phyloP scores from a whole-genome alignment of 331 rosid genomes.

The Rhamnella rubrinervis region DNA sequence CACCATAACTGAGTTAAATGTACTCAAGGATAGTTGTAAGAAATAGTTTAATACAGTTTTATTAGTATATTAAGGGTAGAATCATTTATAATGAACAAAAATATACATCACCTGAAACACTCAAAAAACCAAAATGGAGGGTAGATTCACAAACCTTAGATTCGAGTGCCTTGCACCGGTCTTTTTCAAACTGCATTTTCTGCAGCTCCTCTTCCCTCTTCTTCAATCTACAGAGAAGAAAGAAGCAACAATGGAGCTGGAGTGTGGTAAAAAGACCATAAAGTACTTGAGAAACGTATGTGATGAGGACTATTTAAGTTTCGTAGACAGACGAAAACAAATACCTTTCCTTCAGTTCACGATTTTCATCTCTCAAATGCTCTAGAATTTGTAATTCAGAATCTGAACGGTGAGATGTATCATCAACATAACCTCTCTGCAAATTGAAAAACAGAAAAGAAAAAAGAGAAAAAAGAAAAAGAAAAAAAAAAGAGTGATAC shows the following conservation, averaged over 20 bases:
- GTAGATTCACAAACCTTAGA: conserved; percentile 44
- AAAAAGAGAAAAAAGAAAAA: background rate
- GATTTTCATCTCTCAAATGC: conserved; percentile 66
- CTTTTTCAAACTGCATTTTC: conserved; percentile 52
- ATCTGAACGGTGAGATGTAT: conserved; percentile 18
- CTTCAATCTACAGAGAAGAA: conserved; percentile 47
- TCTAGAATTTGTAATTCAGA: conserved; percentile 31
- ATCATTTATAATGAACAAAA: no score
- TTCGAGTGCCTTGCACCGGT: conserved; percentile 57
- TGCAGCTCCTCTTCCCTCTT: conserved; percentile 34
- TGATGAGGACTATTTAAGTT: background rate
- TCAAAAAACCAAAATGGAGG: background rate
- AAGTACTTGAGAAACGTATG: conserved; percentile 3
- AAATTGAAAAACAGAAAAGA: background rate
- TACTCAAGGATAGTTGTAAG: no score
- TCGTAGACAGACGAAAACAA: conserved; percentile 12
- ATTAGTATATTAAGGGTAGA: no score
- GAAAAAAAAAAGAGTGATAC: background rate
- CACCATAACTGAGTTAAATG: no score
- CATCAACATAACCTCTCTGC: conserved; percentile 46
- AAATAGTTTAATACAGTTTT: no score
- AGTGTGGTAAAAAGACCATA: background rate
- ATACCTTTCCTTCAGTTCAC: conserved; percentile 72
- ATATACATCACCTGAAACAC: background rate
- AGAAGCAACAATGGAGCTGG: background rate